Base-by-base conservation (phyloP, 202 grass and related monocot species). In the Setaria viridis region DNA sequence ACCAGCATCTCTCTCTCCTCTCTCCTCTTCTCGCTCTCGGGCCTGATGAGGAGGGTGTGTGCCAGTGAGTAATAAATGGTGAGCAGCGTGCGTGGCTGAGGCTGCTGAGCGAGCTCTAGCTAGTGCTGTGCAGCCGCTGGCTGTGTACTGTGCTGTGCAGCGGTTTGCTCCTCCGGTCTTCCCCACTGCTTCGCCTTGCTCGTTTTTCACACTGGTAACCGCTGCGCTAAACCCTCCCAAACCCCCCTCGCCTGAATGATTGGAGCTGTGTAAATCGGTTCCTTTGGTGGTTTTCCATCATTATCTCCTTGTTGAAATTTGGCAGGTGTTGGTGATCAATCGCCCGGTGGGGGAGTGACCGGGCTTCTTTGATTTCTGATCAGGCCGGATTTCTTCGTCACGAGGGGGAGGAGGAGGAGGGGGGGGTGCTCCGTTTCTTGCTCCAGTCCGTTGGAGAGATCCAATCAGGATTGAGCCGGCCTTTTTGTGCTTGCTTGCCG, bases 41-140 rank as follows among this genome's bases (percentile, higher is more conserved):
- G 69, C 30, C 43, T 43, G 39, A 5, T 41, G 39, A 5, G 39
- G 34, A 19, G 57, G 11, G 41, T 72, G n/a, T 76, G 46, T 80
- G 72, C 50, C 80, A 76, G 80, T 76, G 85, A 90, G 54, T 90
- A 87, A 84, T 87, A 87, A 87, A 90, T 90, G 76, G 80, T 14
- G 74, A 57, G 84, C 88, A 74, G 84, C 67, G 66, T 67, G 73
- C 79, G 49, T 43, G 79, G 62, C 71, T 29, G 63, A 54, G 45
- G 62, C 62, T 4, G 79, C 41, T 30, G 69, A 47, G 8, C 12
- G 16, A 58, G 53, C 65, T 30, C 63, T 29, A 43, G 70, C 37
- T 39, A 39, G 69, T 70, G 60, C 62, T 21, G 76, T 76, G 69
- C 45, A 14, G 14, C 59, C 46, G 62, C 57, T 80, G 47, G 58